Evolutionary conservation across 2,329 filamentous ascomycete species (phyloP), one percentile per base, ranked within the genome.

Genomic region (Tolypocladium sp.): DNA sequence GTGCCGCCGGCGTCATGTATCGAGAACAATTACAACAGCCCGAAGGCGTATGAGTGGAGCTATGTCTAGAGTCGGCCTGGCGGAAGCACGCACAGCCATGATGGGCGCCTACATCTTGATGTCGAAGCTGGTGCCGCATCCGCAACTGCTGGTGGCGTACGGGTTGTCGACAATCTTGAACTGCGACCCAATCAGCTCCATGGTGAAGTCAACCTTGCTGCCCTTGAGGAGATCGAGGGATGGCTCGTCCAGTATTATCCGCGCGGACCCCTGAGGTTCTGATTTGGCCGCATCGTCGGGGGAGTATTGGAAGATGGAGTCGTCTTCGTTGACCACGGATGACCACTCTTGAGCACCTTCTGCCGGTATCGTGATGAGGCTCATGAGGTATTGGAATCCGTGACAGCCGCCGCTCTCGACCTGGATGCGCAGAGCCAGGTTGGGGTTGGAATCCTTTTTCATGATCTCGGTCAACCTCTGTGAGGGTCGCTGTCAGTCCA

Each of bases 131-230:
- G 93, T 97, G 9, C 94, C 94, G 74, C 94, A 99, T 1, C 94
- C 94, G 77, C 94, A 99, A 72, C 90, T 96, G 74, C 92, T 97
- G 60, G 89, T 91, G 5, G 94, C 94, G 46, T 86, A 79, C 0
- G 94, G 94, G 69, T 97, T 99, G 67, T 96, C 92, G 61, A 91
- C 87, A 69, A 99, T 92, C 80, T 96, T 96, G 75, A 99, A 99
- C 76, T 97, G 92, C 1, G 80, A 82, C 13, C 80, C 80, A 69
- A 97, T 97, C 75, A 99, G 78, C 77, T 97, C 94, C 83, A 90
- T 94, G 0, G 92, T 97, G 69, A 92, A 99, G 71, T 99, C 94
- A 42, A 99, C 87, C 71, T 92, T 97, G 76, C 92, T 97, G 12
- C 93, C 94, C 70, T 91, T 92, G 60, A 99, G 75, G 57, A 99